Evolutionary conservation across 495 filamentous ascomycete species (phyloP), one percentile per base, ranked within the genome.

Genomic region (Neurospora sp.): DNA sequence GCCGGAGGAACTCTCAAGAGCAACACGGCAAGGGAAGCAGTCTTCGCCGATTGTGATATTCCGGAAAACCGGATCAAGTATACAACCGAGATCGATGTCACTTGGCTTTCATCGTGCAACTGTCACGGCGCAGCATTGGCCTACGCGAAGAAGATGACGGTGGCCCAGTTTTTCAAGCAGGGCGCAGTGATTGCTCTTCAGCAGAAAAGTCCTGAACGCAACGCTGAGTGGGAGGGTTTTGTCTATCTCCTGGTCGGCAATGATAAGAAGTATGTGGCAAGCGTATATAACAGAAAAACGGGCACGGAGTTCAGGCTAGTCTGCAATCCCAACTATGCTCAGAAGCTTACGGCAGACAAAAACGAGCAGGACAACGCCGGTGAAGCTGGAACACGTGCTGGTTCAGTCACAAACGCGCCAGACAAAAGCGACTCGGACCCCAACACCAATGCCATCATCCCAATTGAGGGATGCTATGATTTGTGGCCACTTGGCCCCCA

Each of bases 151-250:
- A 71, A 71, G 18, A 45, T 31, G 37, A 73, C 69, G 1, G 45
- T 68, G 18, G 18, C 16, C n/a, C 37, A 73, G 37, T 73, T 73
- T 18, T 41, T 73, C 27, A 20, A 71, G 8, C 22, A 47, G 39
- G 72, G 72, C n/a, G 72, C 72, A 0, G 68, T 69, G 8, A 59
- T 73, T 59, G 72, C 41, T 10, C n/a, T 73, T 6, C 72, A 73
- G 22, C 16, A 68, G 37, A 59, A 20, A 18, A 14, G 53, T 8
- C 27, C 22, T 27, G 53, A 7, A 31, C 22, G 14, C 53, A 4
- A 65, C 6, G 9, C n/a, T 16, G 37, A 68, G 1, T 72, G 71
- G 71, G 71, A 72, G 12, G 22, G 35, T 61, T 31, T 68, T 3
- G 53, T 39, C 9, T 68, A 31, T 40, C 20, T 72, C 22, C 16